Evolutionary conservation across 2,329 filamentous ascomycete genomes (phyloP).

Genomic region (Penicillium expansum): DNA sequence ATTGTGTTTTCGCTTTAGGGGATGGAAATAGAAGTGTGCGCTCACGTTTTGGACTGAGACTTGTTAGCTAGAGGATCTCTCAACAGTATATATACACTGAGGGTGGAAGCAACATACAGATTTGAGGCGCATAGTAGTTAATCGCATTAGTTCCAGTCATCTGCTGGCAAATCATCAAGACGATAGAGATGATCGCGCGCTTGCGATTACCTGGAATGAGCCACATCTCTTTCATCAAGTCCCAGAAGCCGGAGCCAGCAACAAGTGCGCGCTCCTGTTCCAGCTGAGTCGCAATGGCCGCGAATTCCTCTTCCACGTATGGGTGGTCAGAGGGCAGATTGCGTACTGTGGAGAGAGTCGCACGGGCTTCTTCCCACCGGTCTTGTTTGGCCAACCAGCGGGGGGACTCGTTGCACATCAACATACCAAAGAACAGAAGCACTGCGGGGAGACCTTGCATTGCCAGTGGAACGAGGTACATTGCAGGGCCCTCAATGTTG

Average conservation of each 20-base stretch:
- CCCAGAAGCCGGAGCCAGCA: conserved; percentile 52
- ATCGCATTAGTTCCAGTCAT: conserved; percentile 57
- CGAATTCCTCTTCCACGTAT: conserved; percentile 59
- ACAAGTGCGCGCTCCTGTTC: conserved; percentile 60
- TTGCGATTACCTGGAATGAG: conserved; percentile 54
- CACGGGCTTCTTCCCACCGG: conserved; percentile 63
- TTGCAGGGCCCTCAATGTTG: conserved; percentile 49
- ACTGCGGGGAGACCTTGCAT: conserved; percentile 64
- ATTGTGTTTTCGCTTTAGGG: background rate
- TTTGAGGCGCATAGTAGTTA: conserved; percentile 68
- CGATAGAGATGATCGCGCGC: conserved; percentile 54
- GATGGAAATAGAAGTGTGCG: background rate
- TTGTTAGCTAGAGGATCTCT: conserved; percentile 4
- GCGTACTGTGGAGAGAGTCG: conserved; percentile 57
- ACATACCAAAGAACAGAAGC: conserved; percentile 60
- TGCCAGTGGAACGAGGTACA: conserved; percentile 62
- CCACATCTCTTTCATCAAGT: conserved; percentile 64
- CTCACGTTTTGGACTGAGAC: conserved; percentile 22
- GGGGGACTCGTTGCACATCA: conserved; percentile 63
- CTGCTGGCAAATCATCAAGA: conserved; percentile 55
- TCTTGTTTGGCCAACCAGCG: conserved; percentile 67
- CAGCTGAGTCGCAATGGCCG: conserved; percentile 61
- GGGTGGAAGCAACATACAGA: conserved; percentile 50
- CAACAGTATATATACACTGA: too few relatives aligned
- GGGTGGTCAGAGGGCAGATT: conserved; percentile 53